Conservation (phyloP, 176 grass and related monocot species). For the Bolboschoenus planiculmis region DNA sequence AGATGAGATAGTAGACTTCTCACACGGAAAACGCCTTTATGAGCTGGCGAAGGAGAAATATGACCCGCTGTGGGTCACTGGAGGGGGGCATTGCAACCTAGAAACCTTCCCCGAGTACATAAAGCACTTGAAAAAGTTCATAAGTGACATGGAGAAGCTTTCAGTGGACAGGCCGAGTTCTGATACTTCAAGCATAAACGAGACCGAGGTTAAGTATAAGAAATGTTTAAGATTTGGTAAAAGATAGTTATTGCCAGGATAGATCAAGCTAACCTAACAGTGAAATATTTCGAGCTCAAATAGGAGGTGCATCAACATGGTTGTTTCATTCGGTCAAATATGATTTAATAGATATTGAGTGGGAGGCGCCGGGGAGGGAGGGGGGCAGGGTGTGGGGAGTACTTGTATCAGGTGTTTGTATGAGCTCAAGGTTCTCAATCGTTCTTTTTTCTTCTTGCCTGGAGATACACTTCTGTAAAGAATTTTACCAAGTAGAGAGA, state of each 20-base stretch:
- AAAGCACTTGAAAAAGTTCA: conserved; percentile 75
- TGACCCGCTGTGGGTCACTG: conserved; percentile 84
- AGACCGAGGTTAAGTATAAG: conserved; percentile 54
- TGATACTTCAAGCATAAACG: conserved; percentile 34
- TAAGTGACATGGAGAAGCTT: conserved; percentile 78
- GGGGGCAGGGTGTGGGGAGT: not conserved
- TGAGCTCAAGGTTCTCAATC: conserved; percentile 10
- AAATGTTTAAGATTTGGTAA: conserved; percentile 94
- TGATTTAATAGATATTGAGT: not conserved
- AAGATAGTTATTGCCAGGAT: conserved; percentile 25
- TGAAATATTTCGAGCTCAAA: not conserved
- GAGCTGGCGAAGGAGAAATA: conserved; percentile 90
- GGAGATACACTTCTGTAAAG: conserved; percentile 13
- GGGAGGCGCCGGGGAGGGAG: not conserved
- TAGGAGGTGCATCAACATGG: not conserved
- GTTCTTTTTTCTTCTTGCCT: not conserved
- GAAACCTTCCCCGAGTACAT: conserved; percentile 92
- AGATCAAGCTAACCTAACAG: conserved; percentile 23
- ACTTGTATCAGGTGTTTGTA: conserved; percentile 6
- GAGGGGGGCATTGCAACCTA: conserved; percentile 89
- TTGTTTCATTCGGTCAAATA: not conserved
- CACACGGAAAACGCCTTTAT: conserved; percentile 80
- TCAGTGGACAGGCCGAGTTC: conserved; percentile 23
- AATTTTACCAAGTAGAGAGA: conserved; percentile 20
- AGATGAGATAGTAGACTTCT: conserved; percentile 84